phyloP scores from a whole-genome alignment of 2,329 filamentous ascomycete genomes.

The Colletotrichum sp. region DNA sequence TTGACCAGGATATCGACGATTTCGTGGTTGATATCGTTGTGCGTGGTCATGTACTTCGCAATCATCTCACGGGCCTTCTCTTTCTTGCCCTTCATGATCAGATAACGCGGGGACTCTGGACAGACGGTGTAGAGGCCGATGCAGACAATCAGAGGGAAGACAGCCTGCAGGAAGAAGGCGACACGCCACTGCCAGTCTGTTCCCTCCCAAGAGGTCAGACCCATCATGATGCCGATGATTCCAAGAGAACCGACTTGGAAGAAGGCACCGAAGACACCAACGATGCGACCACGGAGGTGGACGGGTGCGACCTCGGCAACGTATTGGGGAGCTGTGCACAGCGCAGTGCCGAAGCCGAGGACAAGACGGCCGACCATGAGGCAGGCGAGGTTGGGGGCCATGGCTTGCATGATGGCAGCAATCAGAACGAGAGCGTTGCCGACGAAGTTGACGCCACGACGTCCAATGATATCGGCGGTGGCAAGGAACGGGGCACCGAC shows the following conservation, averaged over 20 bases:
- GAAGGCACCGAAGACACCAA: conserved; percentile 52
- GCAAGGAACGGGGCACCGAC: conserved; percentile 54
- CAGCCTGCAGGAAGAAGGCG: conserved; percentile 48
- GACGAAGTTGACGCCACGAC: conserved; percentile 52
- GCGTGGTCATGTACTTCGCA: conserved; percentile 43
- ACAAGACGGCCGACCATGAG: conserved; percentile 59
- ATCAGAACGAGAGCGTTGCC: conserved; percentile 50
- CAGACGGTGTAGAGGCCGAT: conserved; percentile 36
- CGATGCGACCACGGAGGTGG: conserved; percentile 44
- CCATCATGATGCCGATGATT: conserved; percentile 48
- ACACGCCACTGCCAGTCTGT: conserved; percentile 39
- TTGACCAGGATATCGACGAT: conserved; percentile 44
- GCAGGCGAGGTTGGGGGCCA: conserved; percentile 39
- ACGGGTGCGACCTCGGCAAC: conserved; percentile 31
- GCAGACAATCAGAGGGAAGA: conserved; percentile 41
- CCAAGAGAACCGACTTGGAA: conserved; percentile 48
- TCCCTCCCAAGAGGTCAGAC: conserved; percentile 39
- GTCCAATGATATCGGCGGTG: conserved; percentile 55
- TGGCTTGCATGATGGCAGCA: conserved; percentile 46
- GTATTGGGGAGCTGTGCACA: conserved; percentile 32
- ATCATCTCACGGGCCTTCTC: conserved; percentile 39
- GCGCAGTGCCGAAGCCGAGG: conserved; percentile 54
- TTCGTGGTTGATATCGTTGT: conserved; percentile 40
- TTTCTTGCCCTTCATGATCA: conserved; percentile 39
- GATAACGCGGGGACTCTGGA: conserved; percentile 47